phyloP scores from a whole-genome alignment of 805 yeast genomes.

The Hanseniaspora occidentalis region DNA sequence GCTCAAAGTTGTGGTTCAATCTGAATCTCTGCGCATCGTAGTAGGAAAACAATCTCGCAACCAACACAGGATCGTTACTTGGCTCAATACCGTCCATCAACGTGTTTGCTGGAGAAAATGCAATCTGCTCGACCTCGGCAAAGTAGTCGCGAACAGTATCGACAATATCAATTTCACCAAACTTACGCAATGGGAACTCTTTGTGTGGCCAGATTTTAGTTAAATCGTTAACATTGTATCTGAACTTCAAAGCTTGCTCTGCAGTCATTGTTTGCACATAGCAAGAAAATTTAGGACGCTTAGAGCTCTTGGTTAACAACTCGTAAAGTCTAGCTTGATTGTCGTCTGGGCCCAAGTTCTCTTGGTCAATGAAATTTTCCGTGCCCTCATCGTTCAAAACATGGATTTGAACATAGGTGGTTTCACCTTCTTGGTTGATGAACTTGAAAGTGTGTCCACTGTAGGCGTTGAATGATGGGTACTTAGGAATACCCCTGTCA shows the following conservation, averaged over 20 bases:
- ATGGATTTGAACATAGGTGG: conserved; percentile 47
- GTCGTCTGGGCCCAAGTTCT: conserved; percentile 42
- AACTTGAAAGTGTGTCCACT: conserved; percentile 56
- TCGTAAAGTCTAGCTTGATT: conserved; percentile 20
- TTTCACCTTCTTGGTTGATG: conserved; percentile 36
- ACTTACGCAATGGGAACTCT: conserved; percentile 75
- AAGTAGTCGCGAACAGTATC: conserved; percentile 45
- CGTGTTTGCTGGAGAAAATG: conserved; percentile 57
- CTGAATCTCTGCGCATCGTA: conserved; percentile 70
- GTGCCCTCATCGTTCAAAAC: conserved; percentile 38
- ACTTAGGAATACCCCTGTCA: conserved; percentile 46
- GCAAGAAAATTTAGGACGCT: conserved; percentile 38
- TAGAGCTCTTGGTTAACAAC: conserved; percentile 9
- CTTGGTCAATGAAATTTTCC: conserved; percentile 31
- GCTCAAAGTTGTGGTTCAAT: conserved; percentile 53
- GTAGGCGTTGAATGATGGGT: conserved; percentile 45
- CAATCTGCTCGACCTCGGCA: conserved; percentile 38
- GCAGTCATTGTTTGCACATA: conserved; percentile 60
- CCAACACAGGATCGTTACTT: conserved; percentile 66
- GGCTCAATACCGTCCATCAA: conserved; percentile 67
- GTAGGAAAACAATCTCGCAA: conserved; percentile 64
- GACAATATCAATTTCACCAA: conserved; percentile 48
- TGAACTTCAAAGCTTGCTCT: conserved; percentile 60
- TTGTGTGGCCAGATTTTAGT: conserved; percentile 89
- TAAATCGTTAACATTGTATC: conserved; percentile 78